Base-by-base conservation (phyloP, 257 asterid species). In the Coffea eugenioides region DNA sequence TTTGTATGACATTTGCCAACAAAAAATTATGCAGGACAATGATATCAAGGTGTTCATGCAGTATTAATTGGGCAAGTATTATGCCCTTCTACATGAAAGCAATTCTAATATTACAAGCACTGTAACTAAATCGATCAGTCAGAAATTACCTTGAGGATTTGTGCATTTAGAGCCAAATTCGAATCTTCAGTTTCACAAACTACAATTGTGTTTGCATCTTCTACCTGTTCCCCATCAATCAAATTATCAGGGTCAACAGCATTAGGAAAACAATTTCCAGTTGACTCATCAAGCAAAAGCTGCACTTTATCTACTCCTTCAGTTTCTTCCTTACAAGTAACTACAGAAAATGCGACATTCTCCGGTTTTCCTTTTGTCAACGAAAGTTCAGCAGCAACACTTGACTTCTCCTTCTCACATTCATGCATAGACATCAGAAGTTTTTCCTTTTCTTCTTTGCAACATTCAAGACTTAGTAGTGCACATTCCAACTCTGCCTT, bases 401-500 rank as follows among this genome's bases (percentile, higher is more conserved):
- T 77, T 75, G 91, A 88, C 83, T 88, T 90, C 81, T 92, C 96
- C 46, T 69, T 82, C 85, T 86, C 94, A 56, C 85, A 82, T 79
- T 90, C 94, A 71, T 66, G 86, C 81, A 92, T 80, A 76, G 89
- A 86, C 80, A 84, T 82, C 79, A 83, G 90, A 56, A 91, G 88
- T 83, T 90, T 94, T 80, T 89, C 98, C 84, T 91, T 91, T 82
- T 96, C 99, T 90, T 96, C 99, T 92, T 88, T 96, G 89, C 98
- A 96, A 80, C 99, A 96, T 86, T 94, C 99, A 39, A 94, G 87
- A 89, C 98, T 94, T 70, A 92, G 91, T 31, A 87, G 78, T 27
- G 97, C 97, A 82, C 97, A 96, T 81, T 96, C 99, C 85, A 94
- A 87, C 88, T 94, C 98, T 72, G 97, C 93, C 85, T 89, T 89